A percentile compares a stretch with the other conserved stretches of the same genome.
Conservation (phyloP, 768 basidiomycete species). For the Mycena latifolia region DNA sequence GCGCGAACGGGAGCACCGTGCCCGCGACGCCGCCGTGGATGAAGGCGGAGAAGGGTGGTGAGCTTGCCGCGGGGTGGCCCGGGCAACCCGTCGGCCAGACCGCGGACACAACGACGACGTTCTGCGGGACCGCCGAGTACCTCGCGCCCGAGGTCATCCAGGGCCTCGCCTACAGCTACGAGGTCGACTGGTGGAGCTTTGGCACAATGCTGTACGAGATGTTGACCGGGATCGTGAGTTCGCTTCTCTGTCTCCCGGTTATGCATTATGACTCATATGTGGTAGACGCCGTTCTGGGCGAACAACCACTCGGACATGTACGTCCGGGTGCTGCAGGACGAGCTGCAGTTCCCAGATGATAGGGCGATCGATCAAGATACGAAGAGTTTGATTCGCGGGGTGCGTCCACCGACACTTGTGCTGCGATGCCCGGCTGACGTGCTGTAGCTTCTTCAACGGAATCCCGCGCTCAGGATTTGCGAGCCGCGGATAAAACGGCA, state of each 20-base stretch:
- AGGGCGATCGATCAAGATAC: slow-evolving; percentile 95
- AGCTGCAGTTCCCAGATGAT: slow-evolving; percentile 91
- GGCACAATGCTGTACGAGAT: slow-evolving; percentile 99
- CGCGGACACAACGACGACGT: slow-evolving; percentile 83
- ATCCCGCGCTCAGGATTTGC: slow-evolving; percentile 90
- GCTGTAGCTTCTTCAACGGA: slow-evolving; percentile 87
- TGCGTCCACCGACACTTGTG: slow-evolving; percentile 54
- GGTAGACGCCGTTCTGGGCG: slow-evolving; percentile 92
- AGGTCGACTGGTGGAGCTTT: slow-evolving; percentile 98
- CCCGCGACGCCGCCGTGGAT: slow-evolving; percentile 83
- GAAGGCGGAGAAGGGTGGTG: slow-evolving; percentile 70
- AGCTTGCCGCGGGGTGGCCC: slow-evolving; percentile 69
- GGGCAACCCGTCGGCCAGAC: slow-evolving; percentile 57
- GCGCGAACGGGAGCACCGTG: slow-evolving; percentile 33
- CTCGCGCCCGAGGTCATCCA: slow-evolving; percentile 97
- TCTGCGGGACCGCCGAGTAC: slow-evolving; percentile 97
- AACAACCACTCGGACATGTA: slow-evolving; percentile 97
- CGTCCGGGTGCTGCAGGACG: slow-evolving; percentile 90
- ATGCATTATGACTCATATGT: slow-evolving; percentile 20
- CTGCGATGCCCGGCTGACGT: slow-evolving; percentile 20
- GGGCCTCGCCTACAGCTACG: slow-evolving; percentile 89
- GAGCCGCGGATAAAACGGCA: slow-evolving; percentile 95
- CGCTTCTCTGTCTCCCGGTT: slow-evolving; percentile 48
- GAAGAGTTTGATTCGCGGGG: slow-evolving; percentile 94
- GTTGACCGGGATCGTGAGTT: slow-evolving; percentile 88